Conservation (phyloP, 129 eudicot genomes). For the Lonicera japonica region DNA sequence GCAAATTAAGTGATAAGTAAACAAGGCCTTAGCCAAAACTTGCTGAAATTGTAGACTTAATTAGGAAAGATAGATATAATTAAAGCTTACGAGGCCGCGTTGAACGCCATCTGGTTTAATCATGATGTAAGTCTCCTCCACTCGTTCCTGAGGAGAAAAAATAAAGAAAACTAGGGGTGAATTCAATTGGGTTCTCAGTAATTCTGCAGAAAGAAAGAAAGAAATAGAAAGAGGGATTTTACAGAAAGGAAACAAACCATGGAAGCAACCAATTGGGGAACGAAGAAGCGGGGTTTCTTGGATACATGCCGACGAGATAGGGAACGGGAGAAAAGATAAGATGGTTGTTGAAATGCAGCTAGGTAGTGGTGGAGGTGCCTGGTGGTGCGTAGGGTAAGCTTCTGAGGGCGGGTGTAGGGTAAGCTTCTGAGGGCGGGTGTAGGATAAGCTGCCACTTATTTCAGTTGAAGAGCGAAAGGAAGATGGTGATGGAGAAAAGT, state of each 20-base stretch:
- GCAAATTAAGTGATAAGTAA: too few species aligned
- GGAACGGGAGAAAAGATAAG: conserved; percentile 46
- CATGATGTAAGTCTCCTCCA: conserved; percentile 90
- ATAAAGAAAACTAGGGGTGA: background rate
- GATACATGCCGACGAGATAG: conserved; percentile 29
- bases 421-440: conserved; percentile 17
- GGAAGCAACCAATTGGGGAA: conserved; percentile 76
- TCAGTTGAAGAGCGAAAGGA: conserved; percentile 27
- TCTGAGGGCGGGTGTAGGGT: conserved; percentile 21
- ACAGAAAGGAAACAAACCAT: conserved; percentile 36
- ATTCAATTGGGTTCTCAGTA: background rate
- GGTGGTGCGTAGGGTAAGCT: conserved; percentile 32
- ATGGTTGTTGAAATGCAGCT: conserved; percentile 55
- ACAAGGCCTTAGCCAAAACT: too few species aligned
- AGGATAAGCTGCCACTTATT: conserved; percentile 33
- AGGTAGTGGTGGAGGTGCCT: conserved; percentile 32
- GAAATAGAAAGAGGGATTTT: too few species aligned
- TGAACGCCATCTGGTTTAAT: conserved; percentile 99
- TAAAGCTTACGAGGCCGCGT: conserved; percentile 73
- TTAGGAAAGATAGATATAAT: background rate
- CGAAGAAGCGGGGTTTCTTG: conserved; percentile 50
- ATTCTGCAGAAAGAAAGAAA: conserved; percentile 2
- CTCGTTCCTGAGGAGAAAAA: conserved; percentile 35
- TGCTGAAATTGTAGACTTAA: background rate
- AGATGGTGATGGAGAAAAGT: conserved; percentile 18